These are phyloP conservation scores for Lagerstroemia speciosa DNA, from an alignment of 345 rosid genomes.

Conservation along the genomic window DNA sequence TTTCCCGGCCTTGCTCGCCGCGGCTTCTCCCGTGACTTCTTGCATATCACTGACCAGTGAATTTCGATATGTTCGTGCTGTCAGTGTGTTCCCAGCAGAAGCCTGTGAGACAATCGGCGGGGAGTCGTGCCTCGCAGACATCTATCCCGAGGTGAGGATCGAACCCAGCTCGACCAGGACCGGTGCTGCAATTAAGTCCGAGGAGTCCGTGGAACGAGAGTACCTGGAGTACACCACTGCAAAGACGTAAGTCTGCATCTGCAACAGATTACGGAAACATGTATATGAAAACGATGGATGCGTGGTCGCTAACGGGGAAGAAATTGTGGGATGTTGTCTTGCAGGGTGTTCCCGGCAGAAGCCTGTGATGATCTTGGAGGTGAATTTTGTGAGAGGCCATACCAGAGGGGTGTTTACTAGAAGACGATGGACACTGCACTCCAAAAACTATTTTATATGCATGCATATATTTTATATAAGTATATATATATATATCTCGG, in stretches of 20 bases:
- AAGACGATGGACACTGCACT: not conserved
- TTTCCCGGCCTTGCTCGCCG: not conserved
- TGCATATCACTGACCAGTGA: not conserved
- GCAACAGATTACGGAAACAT: not conserved
- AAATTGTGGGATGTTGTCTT: not conserved
- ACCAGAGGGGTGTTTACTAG: conserved; percentile 31
- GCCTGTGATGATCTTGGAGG: conserved; percentile 93
- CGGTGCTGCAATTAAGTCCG: not conserved
- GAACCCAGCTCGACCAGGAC: conserved; percentile 15
- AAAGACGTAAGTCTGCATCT: conserved; percentile 43
- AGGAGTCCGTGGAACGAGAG: conserved; percentile 59
- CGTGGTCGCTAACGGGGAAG: not conserved
- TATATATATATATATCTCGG: too few species aligned
- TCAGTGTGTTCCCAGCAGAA: conserved; percentile 74
- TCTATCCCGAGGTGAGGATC: conserved; percentile 50
- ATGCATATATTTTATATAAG: too few species aligned
- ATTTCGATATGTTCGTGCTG: not conserved
- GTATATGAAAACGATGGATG: not conserved
- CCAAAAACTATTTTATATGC: too few species aligned
- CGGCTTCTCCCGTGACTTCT: too few species aligned
- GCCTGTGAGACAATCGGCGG: conserved; percentile 73
- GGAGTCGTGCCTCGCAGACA: conserved; percentile 56
- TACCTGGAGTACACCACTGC: conserved; percentile 49
- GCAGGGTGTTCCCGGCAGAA: conserved; percentile 64
- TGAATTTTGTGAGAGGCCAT: conserved; percentile 66